Evolutionary conservation across 768 basidiomycete species (phyloP).

Genomic region (Holtermannia corniformis): DNA sequence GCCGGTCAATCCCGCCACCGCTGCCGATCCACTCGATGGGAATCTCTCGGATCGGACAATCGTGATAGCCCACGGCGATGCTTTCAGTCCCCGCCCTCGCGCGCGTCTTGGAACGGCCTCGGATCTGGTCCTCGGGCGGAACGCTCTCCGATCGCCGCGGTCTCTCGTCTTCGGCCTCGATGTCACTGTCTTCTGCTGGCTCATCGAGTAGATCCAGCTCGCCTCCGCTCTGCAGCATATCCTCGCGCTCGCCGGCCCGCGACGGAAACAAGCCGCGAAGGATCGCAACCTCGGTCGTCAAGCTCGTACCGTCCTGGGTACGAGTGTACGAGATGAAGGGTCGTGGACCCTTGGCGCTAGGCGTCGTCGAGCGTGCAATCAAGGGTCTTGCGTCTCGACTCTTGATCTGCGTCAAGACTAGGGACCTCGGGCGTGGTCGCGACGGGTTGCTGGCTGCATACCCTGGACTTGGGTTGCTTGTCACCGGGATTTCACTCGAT

Average conservation of each 20-base stretch:
- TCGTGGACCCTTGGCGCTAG: neutral
- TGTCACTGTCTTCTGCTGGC: conserved; percentile 3
- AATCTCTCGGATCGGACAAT: neutral
- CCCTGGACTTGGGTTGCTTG: no score
- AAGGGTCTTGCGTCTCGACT: no score
- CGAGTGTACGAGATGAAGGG: conserved; percentile 27
- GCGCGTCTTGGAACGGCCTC: neutral
- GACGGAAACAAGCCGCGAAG: conserved; percentile 18
- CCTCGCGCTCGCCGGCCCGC: conserved; percentile 7
- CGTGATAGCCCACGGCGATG: neutral
- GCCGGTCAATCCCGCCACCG: neutral
- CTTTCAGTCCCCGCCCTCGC: neutral
- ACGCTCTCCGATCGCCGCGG: neutral
- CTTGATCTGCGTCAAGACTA: neutral
- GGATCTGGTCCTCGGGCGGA: neutral
- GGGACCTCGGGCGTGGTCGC: neutral
- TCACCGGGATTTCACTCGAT: no score
- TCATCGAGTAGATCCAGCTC: conserved; percentile 10
- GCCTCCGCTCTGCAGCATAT: conserved; percentile 11
- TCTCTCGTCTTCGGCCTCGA: neutral
- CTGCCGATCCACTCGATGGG: conserved; percentile 3
- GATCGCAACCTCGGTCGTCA: conserved; percentile 17
- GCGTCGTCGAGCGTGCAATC: neutral
- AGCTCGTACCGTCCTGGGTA: conserved; percentile 25
- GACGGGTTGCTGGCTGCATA: neutral